Evolutionary conservation across 108 stramenopile species (phyloP).

Genomic region (Licmophora abbreviata): DNA sequence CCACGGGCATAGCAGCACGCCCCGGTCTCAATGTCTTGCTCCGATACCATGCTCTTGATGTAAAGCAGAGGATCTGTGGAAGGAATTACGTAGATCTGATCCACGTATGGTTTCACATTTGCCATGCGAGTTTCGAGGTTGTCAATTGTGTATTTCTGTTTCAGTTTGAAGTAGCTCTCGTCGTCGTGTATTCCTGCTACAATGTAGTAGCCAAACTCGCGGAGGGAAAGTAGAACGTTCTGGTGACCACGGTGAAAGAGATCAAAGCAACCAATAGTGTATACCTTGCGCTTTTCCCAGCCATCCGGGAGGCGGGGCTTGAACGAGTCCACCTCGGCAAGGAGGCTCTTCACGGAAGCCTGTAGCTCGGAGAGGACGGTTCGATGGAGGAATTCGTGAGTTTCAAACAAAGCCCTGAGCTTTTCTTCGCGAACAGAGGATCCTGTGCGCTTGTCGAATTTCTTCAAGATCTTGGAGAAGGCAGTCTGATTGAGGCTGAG

Average conservation of each 20-base stretch:
- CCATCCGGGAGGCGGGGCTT: conserved; percentile 47
- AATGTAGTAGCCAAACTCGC: conserved; percentile 48
- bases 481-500: conserved; percentile 54
- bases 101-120: conserved; percentile 47
- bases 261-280: conserved; percentile 61
- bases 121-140: conserved; percentile 47
- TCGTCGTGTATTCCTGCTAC: conserved; percentile 60
- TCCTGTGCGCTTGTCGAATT: conserved; percentile 51
- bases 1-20: conserved; percentile 55
- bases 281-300: conserved; percentile 54
- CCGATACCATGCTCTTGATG: conserved; percentile 36
- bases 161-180: conserved; percentile 50
- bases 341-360: conserved; percentile 7
- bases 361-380: conserved; percentile 24
- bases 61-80: conserved; percentile 44
- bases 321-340: conserved; percentile 25
- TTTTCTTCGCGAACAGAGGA: conserved; percentile 39
- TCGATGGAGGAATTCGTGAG: conserved; percentile 33
- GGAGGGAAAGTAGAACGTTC: conserved; percentile 40
- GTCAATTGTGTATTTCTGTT: conserved; percentile 53
- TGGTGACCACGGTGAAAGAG: conserved; percentile 56
- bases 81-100: conserved; percentile 52
- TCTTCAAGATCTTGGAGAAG: conserved; percentile 61
- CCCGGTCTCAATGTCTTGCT: conserved; percentile 45
- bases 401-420: conserved; percentile 27